Base-by-base conservation (phyloP, 1,284 basidiomycete species). In the Marasmius oreades region DNA sequence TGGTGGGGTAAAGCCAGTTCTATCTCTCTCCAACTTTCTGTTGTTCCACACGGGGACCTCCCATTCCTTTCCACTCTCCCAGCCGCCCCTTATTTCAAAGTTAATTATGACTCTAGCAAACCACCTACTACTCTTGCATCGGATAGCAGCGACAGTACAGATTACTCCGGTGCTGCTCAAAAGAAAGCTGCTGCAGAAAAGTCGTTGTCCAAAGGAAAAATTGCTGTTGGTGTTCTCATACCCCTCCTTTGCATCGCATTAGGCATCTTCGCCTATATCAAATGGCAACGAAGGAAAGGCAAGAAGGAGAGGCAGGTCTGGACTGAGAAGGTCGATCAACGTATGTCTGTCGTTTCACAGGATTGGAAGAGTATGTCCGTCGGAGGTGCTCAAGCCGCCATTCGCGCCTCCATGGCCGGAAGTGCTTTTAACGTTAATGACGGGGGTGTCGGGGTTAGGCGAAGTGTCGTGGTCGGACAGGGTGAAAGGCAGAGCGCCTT, bases 141-240 rank as follows among this genome's bases (percentile, higher is more conserved):
- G 39, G 70, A 75, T 55, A 62, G 65, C 33, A 71, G 67, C 22
- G 62, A 76, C 53, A 76, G 75, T 36, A 61, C 69, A 55, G 72
- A 77, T 47, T 63, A 69, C 37, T 67, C 71, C 56, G 62, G 69
- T 23, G 59, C 70, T 54, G 70, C 74, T 45, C 70, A 76, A 52
- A 74, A 71, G 58, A 69, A 74, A 5, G 63, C 69, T 1, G 68
- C 73, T 23, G 67, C 71, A n/a, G 69, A 76, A 2, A 16, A 20
- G 5, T 16, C 16, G 16, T 64, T 79, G 23, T 72, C 80, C 23
- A 81, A 77, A 60, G 93, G 91, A 23, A 84, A 81, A 55, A 80
- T 86, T 36, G 93, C 92, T 1, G 93, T 88, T 1, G 92, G 88
- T 10, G 79, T 92, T 55, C 71, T 94, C 54, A 67, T 93, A n/a